Conservation (phyloP, 257 asterid species). For the Eucommia ulmoides region DNA sequence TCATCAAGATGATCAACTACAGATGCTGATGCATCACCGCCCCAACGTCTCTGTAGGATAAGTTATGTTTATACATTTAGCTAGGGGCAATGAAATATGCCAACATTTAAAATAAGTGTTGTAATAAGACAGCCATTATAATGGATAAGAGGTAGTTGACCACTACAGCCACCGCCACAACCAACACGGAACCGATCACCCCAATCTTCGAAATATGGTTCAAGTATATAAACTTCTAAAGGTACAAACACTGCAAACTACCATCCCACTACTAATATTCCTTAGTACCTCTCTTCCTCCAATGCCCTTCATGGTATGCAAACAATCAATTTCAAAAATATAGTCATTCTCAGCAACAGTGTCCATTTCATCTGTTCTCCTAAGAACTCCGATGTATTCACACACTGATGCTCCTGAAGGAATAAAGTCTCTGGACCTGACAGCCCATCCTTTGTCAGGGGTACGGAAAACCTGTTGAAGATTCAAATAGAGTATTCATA, state of each 20-base stretch:
- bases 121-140: too few species aligned
- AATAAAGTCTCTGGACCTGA: constrained; percentile 78
- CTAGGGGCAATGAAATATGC: too few species aligned
- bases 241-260: too few species aligned
- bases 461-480: constrained; percentile 63
- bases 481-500: background rate
- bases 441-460: constrained; percentile 86
- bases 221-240: too few species aligned
- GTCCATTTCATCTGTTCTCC: constrained; percentile 37
- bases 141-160: too few species aligned
- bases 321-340: constrained; percentile 73
- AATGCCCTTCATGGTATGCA: constrained; percentile 82
- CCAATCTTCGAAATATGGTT: too few species aligned
- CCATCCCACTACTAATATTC: too few species aligned
- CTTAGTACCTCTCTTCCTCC: constrained; percentile 75
- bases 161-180: too few species aligned
- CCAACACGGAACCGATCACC: too few species aligned
- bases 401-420: constrained; percentile 82
- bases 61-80: too few species aligned
- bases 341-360: constrained; percentile 51
- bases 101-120: too few species aligned
- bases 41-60: background rate
- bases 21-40: background rate
- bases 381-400: constrained; percentile 67
- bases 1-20: background rate